phyloP scores from a whole-genome alignment of 1,284 basidiomycete genomes.

The Ganoderma resinaceum region DNA sequence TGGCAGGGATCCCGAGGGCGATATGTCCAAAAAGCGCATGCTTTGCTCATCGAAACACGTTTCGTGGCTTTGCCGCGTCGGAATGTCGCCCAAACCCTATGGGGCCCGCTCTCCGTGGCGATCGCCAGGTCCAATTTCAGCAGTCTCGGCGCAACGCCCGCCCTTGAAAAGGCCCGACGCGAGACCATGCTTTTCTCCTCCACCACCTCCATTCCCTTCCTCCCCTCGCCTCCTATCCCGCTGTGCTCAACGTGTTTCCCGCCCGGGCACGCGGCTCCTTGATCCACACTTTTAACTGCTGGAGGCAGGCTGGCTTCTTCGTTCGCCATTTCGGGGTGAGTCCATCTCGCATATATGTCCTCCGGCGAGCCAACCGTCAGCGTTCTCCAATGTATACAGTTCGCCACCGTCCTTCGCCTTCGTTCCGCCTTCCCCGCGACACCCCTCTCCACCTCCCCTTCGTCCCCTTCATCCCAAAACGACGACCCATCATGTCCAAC shows the following conservation, averaged over 20 bases:
- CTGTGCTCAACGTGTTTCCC: slow-evolving; percentile 35
- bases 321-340: slow-evolving; percentile 34
- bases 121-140: slow-evolving; percentile 53
- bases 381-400: slow-evolving; percentile 31
- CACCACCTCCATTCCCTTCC: slow-evolving; percentile 34
- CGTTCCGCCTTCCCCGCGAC: slow-evolving; percentile 27
- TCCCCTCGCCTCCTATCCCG: slow-evolving; percentile 30
- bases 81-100: slow-evolving; percentile 48
- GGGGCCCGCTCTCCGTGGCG: slow-evolving; percentile 52
- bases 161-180: slow-evolving; percentile 46
- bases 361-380: slow-evolving; percentile 23
- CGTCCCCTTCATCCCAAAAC: slow-evolving; percentile 5
- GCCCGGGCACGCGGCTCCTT: slow-evolving; percentile 32
- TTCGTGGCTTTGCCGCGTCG: slow-evolving; percentile 58
- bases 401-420: slow-evolving; percentile 29
- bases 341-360: slow-evolving; percentile 34
- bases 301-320: slow-evolving; percentile 39
- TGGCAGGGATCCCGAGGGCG: slow-evolving; percentile 33
- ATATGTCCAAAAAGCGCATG: slow-evolving; percentile 41
- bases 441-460: slow-evolving; percentile 23
- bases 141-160: slow-evolving; percentile 48
- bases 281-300: slow-evolving; percentile 42
- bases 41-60: slow-evolving; percentile 62
- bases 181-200: slow-evolving; percentile 42
- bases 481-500: slow-evolving; percentile 39